Evolutionary conservation across 2,329 filamentous ascomycete genomes (phyloP).

Genomic region (Aureobasidium sp.): DNA sequence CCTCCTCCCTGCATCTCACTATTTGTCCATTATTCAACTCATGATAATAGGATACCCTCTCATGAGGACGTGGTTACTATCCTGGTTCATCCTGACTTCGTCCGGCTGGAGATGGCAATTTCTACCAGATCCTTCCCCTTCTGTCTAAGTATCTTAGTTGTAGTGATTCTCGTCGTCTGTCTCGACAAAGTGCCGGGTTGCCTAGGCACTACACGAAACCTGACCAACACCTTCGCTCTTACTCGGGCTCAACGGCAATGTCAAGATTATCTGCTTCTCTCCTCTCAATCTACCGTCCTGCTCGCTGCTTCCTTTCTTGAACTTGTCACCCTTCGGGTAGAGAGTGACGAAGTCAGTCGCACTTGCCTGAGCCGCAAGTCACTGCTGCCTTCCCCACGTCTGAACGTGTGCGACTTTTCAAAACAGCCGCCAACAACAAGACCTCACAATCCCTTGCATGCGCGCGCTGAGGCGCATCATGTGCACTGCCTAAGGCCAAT

Average conservation of each 20-base stretch:
- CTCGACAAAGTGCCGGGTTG: neutral
- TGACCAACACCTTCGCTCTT: neutral
- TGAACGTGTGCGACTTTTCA: conserved; percentile 11
- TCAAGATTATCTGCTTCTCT: neutral
- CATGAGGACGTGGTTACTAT: neutral
- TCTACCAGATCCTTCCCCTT: neutral
- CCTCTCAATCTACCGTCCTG: neutral
- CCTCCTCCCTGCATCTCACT: neutral
- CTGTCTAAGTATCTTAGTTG: neutral
- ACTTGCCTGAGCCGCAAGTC: neutral
- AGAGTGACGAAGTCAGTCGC: neutral
- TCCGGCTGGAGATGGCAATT: neutral
- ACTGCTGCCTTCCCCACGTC: conserved; percentile 3
- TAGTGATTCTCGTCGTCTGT: neutral
- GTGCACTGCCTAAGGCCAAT: neutral
- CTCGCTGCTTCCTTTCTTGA: neutral
- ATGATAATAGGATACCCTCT: neutral
- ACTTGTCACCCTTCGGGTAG: neutral
- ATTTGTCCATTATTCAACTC: neutral
- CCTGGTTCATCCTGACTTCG: neutral
- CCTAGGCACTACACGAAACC: neutral
- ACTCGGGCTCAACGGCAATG: neutral
- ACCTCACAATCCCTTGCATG: conserved; percentile 10
- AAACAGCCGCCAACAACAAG: conserved; percentile 9
- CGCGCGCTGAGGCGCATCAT: conserved; percentile 8